Percentiles rank a stretch among this genome's conserved stretches.
phyloP scores from a whole-genome alignment of 208 protist genomes.

The Acanthamoeba sp. region DNA sequence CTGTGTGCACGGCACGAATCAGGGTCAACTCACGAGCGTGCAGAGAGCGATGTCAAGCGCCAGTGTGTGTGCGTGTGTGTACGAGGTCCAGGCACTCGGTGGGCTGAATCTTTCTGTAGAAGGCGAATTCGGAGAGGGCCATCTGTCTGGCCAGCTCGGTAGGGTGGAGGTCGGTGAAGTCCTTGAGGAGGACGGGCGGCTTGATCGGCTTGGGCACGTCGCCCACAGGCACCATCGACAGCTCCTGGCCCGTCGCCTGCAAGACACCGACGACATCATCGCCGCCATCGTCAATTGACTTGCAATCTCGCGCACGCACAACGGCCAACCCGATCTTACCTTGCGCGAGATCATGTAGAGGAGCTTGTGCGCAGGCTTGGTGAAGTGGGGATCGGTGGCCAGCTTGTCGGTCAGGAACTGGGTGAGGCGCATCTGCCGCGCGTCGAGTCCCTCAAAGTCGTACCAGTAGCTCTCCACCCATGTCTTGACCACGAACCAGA shows the following conservation, averaged over 20 bases:
- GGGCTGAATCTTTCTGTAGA: constrained; percentile 69
- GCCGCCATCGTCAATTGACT: too few species aligned
- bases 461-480: constrained; percentile 73
- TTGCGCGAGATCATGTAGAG: constrained; percentile 56
- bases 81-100: constrained; percentile 66
- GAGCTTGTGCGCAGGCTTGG: constrained; percentile 67
- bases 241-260: constrained; percentile 52
- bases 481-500: constrained; percentile 70
- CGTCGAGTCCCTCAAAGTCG: constrained; percentile 62
- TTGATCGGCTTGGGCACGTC: constrained; percentile 54
- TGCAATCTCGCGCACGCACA: too few species aligned
- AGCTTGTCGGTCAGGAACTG: constrained; percentile 59
- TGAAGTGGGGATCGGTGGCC: constrained; percentile 40
- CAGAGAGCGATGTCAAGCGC: neutral
- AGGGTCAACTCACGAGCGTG: too few species aligned
- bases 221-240: constrained; percentile 55
- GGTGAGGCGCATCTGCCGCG: neutral
- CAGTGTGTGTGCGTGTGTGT: neutral
- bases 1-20: neutral
- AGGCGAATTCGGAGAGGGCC: constrained; percentile 31
- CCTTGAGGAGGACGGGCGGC: constrained; percentile 24
- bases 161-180: constrained; percentile 54
- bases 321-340: too few species aligned
- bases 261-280: neutral
- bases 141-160: constrained; percentile 67